Evolutionary conservation across 2,329 filamentous ascomycete species (phyloP).

Genomic region (Calonectria hongkongensis): DNA sequence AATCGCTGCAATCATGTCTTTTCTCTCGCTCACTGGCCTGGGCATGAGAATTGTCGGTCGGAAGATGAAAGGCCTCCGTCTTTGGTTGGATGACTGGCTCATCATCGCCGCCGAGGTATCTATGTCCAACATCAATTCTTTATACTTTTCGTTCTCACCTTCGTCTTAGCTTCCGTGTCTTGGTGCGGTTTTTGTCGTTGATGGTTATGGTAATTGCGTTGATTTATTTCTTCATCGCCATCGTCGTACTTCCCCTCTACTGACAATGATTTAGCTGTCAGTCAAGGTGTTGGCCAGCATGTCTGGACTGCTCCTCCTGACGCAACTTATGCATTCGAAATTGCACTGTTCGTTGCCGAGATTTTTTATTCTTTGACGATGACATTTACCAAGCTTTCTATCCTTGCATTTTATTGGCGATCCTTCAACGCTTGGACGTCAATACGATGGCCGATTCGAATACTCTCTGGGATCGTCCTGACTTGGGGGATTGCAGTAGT

Average conservation of each 20-base stretch:
- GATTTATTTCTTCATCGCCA: not conserved
- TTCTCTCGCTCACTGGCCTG: conserved; percentile 34
- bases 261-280: conserved; percentile 41
- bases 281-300: conserved; percentile 49
- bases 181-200: not conserved
- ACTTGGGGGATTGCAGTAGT: conserved; percentile 52
- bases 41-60: conserved; percentile 47
- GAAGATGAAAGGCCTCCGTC: conserved; percentile 40
- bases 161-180: not conserved
- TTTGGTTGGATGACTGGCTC: conserved; percentile 54
- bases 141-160: not conserved
- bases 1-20: conserved; percentile 30
- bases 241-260: not conserved
- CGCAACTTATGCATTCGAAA: conserved; percentile 45
- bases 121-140: not conserved
- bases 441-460: conserved; percentile 47
- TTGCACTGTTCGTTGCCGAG: conserved; percentile 51
- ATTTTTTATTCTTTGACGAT: conserved; percentile 47
- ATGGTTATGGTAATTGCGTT: conserved; percentile 22
- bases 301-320: conserved; percentile 50
- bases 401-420: conserved; percentile 54
- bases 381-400: conserved; percentile 49
- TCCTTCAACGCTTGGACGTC: conserved; percentile 47
- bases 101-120: conserved; percentile 50
- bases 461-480: conserved; percentile 38